Conservation (phyloP, 352 stramenopile genomes). For the Phytophthora syringae region DNA sequence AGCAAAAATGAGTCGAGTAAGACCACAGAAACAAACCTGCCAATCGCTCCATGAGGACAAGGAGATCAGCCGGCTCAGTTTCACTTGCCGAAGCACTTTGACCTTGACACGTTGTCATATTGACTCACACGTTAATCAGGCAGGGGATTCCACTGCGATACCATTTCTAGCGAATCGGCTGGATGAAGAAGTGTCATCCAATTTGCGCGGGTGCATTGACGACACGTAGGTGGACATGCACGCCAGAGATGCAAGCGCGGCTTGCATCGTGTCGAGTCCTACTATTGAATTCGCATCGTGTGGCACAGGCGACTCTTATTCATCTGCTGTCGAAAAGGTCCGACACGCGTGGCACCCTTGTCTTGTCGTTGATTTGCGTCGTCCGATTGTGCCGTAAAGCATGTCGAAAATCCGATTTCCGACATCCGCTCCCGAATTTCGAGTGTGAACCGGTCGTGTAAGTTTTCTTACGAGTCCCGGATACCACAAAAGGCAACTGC, state of each 20-base stretch:
- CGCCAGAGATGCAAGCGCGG: neutral
- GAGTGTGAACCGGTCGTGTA: neutral
- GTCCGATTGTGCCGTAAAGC: slow-evolving; percentile 5
- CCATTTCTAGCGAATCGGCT: slow-evolving; percentile 20
- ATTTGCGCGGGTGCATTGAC: slow-evolving; percentile 2
- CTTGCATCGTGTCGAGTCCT: neutral
- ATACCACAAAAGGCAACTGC: slow-evolving; percentile 2
- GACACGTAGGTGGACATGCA: neutral
- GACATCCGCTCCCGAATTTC: neutral
- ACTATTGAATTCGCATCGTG: slow-evolving; percentile 2
- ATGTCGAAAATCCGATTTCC: slow-evolving; percentile 11
- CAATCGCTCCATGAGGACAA: too few relatives aligned
- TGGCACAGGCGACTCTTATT: slow-evolving; percentile 11
- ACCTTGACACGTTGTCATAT: too few relatives aligned
- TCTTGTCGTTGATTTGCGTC: neutral
- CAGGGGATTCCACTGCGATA: neutral
- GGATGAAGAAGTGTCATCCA: slow-evolving; percentile 1
- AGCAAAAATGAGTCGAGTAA: too few relatives aligned
- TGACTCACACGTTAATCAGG: neutral
- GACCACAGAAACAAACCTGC: too few relatives aligned
- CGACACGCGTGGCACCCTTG: slow-evolving; percentile 19
- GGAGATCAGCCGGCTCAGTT: too few relatives aligned
- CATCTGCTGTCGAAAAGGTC: slow-evolving; percentile 15
- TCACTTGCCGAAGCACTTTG: too few relatives aligned
- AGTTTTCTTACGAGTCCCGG: neutral